Base-by-base conservation (phyloP, 169 alveolate species). In the Besnoitia besnoiti region DNA sequence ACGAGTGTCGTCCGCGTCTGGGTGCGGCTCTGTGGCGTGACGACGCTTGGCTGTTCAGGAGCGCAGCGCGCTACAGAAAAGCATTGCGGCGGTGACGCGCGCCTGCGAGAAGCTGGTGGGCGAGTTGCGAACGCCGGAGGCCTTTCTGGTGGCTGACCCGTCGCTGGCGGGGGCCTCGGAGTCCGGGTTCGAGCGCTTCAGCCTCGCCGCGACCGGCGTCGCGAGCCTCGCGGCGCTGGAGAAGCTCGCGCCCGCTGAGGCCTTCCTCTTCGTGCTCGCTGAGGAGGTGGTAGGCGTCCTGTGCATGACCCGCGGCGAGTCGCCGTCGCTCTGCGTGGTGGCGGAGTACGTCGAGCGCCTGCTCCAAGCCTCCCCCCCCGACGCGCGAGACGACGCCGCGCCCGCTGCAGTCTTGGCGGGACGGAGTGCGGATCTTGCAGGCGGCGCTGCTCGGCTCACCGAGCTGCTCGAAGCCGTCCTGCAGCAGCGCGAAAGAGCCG, bases 41-140 rank as follows among this genome's bases (percentile, higher is more conserved):
- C n/a, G n/a, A n/a, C n/a, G n/a, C n/a, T n/a, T n/a, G n/a, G 12
- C 3, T 16, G 12, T n/a, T 1, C 46, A 73, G 82, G 82, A 37
- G 47, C 16, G 82, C 82, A 37, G 47, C 46, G 19, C 40, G 82
- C 59, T 77, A 7, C 87, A 44, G 40, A 42, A 77, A 27, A 27
- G 59, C 16, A 37, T 77, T 21, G 7, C 39, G 55, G 59, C 87
- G 40, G 40, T 77, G 87, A 40, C 61, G 40, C 35, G 40, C 59
- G 61, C 40, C 10, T 77, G 87, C 37, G 87, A 44, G 55, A 39
- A 39, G 35, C 40, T 77, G n/a, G 61, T 77, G 59, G 87, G 40
- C 40, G 87, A 77, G n/a, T 27, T 77, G 35, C 61, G 87, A 44
- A 55, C 61, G 37, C 55, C 87, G 10, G n/a, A 42, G 35, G 49